Base-by-base conservation (phyloP, 352 stramenopile species). In the Globisporangium yorkense region DNA sequence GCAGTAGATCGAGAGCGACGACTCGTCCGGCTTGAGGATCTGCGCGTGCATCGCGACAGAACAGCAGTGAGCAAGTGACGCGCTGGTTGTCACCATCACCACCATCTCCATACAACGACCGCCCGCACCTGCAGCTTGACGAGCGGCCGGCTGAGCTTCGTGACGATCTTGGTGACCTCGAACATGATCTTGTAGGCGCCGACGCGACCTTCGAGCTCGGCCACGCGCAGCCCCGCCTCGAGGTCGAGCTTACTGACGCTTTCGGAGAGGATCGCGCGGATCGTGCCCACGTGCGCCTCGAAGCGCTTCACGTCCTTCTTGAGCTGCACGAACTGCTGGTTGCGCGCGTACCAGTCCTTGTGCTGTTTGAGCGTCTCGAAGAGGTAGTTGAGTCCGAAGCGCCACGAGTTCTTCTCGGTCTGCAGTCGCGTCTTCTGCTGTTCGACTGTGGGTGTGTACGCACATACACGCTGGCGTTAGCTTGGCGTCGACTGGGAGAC, bases 121-220 rank as follows among this genome's bases (percentile, higher is more conserved):
- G 37, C 13, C 10, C 46, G 18, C 37, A 74, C 68, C 49, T 77
- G 79, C 43, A 95, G 67, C 71, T 92, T 91, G 21, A 95, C 85
- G 10, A 92, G 73, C 48, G 85, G 85, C 2, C 85, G 83, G 56
- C 85, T 95, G 55, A 95, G 73, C 37, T 83, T 88, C 46, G 81
- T 89, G 37, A 87, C 79, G 60, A 95, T 93, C 68, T 91, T 92
- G 49, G 85, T 93, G 31, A 95, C 85, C 57, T 95, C 85, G 51
- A 95, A 95, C 74, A 95, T 89, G 69, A 95, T 74, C 57, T 89
- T 88, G 77, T 95, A 95, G 24, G 83, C 79, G 27, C 85, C 83
- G 40, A 95, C 85, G 54, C 85, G 81, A 29, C 85, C 85, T 39
- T 95, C 82, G 12, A 95, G 74, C 64, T 95, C 85, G 0, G 85